Percentiles rank a stretch among this genome's conserved stretches.
Evolutionary conservation across 2,329 filamentous ascomycete genomes (phyloP).

Genomic region (Hortaea werneckii): DNA sequence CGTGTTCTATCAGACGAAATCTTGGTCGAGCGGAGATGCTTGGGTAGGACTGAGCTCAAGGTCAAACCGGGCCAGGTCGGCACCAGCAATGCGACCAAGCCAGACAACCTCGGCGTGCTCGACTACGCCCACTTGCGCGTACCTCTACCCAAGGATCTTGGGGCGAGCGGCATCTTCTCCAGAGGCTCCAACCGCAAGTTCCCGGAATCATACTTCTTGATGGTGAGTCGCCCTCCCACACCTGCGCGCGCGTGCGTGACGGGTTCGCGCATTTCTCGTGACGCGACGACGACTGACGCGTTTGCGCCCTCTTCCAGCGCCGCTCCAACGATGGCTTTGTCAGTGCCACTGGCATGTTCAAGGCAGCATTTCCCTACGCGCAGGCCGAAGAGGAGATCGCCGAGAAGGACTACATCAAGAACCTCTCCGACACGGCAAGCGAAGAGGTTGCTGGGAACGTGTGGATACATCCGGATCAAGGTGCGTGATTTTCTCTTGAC

Average conservation of each 20-base stretch:
- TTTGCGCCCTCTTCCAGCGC: constrained; percentile 39
- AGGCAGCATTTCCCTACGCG: constrained; percentile 72
- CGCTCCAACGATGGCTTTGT: constrained; percentile 76
- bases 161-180: constrained; percentile 82
- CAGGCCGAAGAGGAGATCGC: constrained; percentile 56
- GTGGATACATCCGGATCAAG: constrained; percentile 76
- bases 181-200: constrained; percentile 49
- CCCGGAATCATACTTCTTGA: constrained; percentile 91
- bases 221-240: constrained; percentile 44
- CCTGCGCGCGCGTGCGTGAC: constrained; percentile 3
- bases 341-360: constrained; percentile 86
- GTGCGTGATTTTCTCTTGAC: constrained; percentile 27
- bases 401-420: constrained; percentile 78
- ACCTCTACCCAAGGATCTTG: constrained; percentile 81
- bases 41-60: constrained; percentile 85
- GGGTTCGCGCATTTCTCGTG: neutral
- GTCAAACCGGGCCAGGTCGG: constrained; percentile 69
- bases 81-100: constrained; percentile 60
- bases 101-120: constrained; percentile 68
- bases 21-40: constrained; percentile 70
- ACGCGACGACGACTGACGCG: too few relatives aligned
- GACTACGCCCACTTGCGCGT: constrained; percentile 94
- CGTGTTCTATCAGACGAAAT: constrained; percentile 31
- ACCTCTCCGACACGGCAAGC: constrained; percentile 64
- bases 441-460: constrained; percentile 96